Conservation (phyloP, 169 alveolate species). For the Plasmodium gallinaceum region DNA sequence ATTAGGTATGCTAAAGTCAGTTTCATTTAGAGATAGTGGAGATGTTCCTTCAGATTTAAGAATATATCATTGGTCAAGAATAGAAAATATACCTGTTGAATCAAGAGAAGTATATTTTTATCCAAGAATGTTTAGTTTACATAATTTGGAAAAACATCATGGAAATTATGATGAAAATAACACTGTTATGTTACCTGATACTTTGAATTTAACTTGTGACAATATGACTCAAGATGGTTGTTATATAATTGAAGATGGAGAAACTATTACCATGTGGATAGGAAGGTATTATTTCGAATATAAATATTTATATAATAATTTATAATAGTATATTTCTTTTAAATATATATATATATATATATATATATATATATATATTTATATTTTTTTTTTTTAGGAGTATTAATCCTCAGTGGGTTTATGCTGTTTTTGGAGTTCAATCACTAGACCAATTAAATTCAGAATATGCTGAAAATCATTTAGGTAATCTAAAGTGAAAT, state of each 20-base stretch:
- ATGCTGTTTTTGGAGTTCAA: constrained; percentile 86
- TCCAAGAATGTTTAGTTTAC: constrained; percentile 88
- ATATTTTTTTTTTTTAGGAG: constrained; percentile 60
- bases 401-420: constrained; percentile 87
- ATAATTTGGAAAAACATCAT: constrained; percentile 77
- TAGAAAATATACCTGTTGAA: constrained; percentile 84
- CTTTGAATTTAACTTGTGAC: constrained; percentile 87
- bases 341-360: neutral
- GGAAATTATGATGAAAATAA: constrained; percentile 76
- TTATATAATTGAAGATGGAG: constrained; percentile 92
- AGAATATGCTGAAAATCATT: constrained; percentile 87
- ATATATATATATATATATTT: neutral
- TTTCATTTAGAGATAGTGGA: constrained; percentile 87
- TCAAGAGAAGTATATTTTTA: constrained; percentile 86
- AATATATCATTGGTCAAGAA: constrained; percentile 87
- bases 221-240: constrained; percentile 90
- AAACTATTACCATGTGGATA: constrained; percentile 90
- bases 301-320: neutral
- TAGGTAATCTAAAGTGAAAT: constrained; percentile 73
- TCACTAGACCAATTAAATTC: constrained; percentile 86
- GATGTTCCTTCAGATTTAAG: constrained; percentile 87
- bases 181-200: constrained; percentile 77
- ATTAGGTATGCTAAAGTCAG: constrained; percentile 88
- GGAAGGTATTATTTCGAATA: constrained; percentile 82
- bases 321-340: neutral